Conservation (phyloP, 106 monocot genomes). For the Gastrodia elata region DNA sequence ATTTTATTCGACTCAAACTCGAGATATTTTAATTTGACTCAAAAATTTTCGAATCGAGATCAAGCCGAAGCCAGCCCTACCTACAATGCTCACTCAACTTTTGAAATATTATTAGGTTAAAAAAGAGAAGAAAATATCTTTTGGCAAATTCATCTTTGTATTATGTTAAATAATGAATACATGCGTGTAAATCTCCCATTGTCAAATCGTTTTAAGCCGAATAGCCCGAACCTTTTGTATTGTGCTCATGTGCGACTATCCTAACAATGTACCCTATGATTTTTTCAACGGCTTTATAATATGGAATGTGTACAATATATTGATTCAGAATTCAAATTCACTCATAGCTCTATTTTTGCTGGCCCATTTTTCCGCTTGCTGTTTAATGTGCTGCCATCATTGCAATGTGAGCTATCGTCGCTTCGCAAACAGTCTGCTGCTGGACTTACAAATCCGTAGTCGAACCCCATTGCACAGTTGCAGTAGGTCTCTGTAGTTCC, state of each 20-base stretch:
- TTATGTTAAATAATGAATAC: background rate
- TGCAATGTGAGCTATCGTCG: slow-evolving; percentile 27
- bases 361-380: background rate
- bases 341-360: slow-evolving; percentile 63
- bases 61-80: too few relatives aligned
- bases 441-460: slow-evolving; percentile 64
- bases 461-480: slow-evolving; percentile 85
- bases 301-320: background rate
- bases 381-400: slow-evolving; percentile 11
- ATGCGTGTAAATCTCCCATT: background rate
- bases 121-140: too few relatives aligned
- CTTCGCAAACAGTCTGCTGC: slow-evolving; percentile 58
- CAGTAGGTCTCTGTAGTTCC: slow-evolving; percentile 68
- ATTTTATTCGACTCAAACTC: too few relatives aligned
- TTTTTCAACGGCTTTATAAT: too few relatives aligned
- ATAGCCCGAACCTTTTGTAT: too few relatives aligned
- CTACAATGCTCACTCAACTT: too few relatives aligned
- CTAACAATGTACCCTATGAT: background rate
- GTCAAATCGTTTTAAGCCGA: background rate
- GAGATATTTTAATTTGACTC: too few relatives aligned
- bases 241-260: background rate
- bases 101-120: too few relatives aligned
- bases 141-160: too few relatives aligned
- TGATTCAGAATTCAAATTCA: background rate
- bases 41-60: too few relatives aligned